Conservation (phyloP, 2,329 filamentous ascomycete genomes). For the Trichoderma cornu-damae region DNA sequence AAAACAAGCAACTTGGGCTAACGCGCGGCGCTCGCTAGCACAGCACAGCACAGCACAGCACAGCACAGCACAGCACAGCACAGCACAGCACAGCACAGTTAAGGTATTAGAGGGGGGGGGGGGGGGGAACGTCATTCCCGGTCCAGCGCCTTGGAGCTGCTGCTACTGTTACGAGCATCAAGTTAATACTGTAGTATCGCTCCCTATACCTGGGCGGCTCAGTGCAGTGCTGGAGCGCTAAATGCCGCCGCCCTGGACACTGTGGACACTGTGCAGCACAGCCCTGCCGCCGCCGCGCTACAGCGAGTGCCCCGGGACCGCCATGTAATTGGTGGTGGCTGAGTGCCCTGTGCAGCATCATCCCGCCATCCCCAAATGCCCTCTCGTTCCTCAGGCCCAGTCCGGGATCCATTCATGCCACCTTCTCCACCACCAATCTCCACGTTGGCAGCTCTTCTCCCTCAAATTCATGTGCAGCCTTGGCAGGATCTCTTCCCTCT, state of each 20-base stretch:
- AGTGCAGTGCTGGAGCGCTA: neutral
- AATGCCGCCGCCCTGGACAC: too few relatives aligned
- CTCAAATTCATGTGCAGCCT: constrained; percentile 12
- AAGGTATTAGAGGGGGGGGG: too few relatives aligned
- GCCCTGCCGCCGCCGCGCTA: neutral
- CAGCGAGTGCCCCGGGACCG: neutral
- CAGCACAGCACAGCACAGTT: too few relatives aligned
- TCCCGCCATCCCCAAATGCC: neutral
- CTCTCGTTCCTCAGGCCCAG: neutral
- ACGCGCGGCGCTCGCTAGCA: neutral
- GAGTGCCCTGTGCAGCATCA: constrained; percentile 5
- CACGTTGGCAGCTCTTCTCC: neutral
- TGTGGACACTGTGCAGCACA: neutral
- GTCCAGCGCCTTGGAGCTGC: neutral
- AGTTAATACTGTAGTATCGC: too few relatives aligned
- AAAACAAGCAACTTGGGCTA: neutral
- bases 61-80: too few relatives aligned
- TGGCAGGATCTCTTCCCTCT: neutral
- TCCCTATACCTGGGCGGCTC: neutral
- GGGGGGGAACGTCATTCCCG: constrained; percentile 2
- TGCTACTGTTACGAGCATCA: neutral
- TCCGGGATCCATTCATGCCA: constrained; percentile 7
- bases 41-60: too few relatives aligned
- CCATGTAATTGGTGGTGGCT: neutral
- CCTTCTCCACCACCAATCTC: constrained; percentile 16